Evolutionary conservation across 2,329 filamentous ascomycete species (phyloP), one percentile per base, ranked within the genome.

Genomic region (Hypoxylon rubiginosum): DNA sequence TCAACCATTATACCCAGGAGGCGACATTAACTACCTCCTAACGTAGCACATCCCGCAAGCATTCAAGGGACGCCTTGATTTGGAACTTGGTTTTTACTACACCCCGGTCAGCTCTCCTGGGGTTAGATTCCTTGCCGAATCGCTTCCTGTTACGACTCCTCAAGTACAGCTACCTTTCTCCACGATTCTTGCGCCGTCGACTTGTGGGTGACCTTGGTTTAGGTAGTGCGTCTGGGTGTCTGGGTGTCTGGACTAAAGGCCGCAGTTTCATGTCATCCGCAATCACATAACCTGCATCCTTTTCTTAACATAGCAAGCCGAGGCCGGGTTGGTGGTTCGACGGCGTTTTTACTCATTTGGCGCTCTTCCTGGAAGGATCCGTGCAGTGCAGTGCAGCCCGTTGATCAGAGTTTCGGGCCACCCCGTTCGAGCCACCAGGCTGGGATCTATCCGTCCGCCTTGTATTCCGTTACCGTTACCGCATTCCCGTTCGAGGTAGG

Each of bases 401-500:
- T 67, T 68, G 70, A 75, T 75, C 74, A 76, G 71, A 72, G 69
- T 73, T 73, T 74, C 74, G 74, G 74, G 74, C 71, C 73, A 74
- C 74, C 74, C 74, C 74, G 73, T 76, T 43, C 64, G 74, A 75
- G 73, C 74, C 74, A 75, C 68, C 64, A 70, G 67, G 72, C 67
- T 76, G 74, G 74, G 74, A 76, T 76, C 74, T 76, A 76, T 76
- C 74, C 74, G 74, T 72, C 73, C 72, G 74, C 69, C 72, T 72
- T 74, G 73, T 73, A 74, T 74, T 70, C 73, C 73, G 72, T 74
- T 74, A 50, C 46, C 45, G 45, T 43, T 48, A 72, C 72, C 72
- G 73, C 69, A 72, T 70, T 72, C 68, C 72, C 64, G 64, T 68
- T 72, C 66, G 52, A 71, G 61, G 58, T 64, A 61, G 54, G 41